Evolutionary conservation across 192 early-diverging fungal species (phyloP), one percentile per base, ranked within the genome.

Genomic region (Rhizophagus sp.): DNA sequence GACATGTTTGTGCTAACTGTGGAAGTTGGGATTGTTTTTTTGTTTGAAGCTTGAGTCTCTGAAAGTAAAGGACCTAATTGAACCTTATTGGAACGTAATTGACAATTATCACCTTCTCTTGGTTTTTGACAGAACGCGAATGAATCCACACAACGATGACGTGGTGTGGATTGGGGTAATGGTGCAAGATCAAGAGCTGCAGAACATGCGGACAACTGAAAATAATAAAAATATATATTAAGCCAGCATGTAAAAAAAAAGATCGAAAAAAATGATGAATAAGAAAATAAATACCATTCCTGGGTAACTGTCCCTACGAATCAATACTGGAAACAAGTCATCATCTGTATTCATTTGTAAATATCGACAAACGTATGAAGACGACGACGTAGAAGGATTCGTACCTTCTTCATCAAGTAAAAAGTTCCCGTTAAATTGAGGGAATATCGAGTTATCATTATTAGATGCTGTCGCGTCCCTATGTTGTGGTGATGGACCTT

Each of bases 131-230:
- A 83, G 30, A 34, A 19, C 0, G 66, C 62, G n/a, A 25, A 34
- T 15, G 88, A 84, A n/a, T 89, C 88, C 17, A 83, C 81, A 64
- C 86, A 84, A 9, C 83, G 82, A 13, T 86, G 85, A 34, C 86
- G 82, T n/a, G 84, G 62, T 15, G 68, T 79, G n/a, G 80, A 81
- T 70, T 83, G 81, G 9, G 83, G 73, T 63, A 83, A 80, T 15
- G 86, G 75, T 64, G 82, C 86, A 63, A 88, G 74, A 75, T 89
- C 87, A 22, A 87, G 75, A 2, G 83, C 82, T 52, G 84, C 80
- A 19, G 85, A 84, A 9, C 87, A 83, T 13, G 83, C 79, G 5
- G 86, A 82, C 65, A 88, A 70, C 88, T 90, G 80, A 62, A 64
- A 44, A 50, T 44, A 12, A 57, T 17, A 19, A 57, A 57, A 19